A percentile compares a stretch with the other conserved stretches of the same genome.
These are phyloP conservation scores for Lasiodiplodia sp. DNA, from an alignment of 2,329 filamentous ascomycete species.

Conservation along the genomic window DNA sequence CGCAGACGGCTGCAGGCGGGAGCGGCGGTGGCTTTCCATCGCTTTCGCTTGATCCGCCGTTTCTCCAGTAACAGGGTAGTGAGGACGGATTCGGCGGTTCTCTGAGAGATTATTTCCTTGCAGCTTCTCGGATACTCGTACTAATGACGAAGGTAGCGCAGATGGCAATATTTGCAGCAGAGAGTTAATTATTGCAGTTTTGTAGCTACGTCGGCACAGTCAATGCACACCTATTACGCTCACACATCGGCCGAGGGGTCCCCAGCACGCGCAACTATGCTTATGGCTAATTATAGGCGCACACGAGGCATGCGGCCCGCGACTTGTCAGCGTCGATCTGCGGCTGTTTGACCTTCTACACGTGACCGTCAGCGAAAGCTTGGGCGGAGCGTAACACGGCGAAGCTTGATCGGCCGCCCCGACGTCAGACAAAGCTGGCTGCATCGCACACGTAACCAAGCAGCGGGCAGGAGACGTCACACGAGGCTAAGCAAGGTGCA, in stretches of 20 bases:
- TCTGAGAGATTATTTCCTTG: not conserved
- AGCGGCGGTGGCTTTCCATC: not conserved
- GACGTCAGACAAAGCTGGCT: conserved; percentile 10
- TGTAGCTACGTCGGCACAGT: conserved; percentile 11
- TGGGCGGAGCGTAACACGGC: not conserved
- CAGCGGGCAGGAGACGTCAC: not conserved
- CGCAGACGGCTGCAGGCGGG: not conserved
- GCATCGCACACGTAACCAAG: not conserved
- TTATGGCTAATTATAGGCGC: conserved; percentile 9
- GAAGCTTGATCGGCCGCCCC: conserved; percentile 2
- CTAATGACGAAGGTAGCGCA: not conserved
- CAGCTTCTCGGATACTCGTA: not conserved
- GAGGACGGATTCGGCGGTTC: not conserved
- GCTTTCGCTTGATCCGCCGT: conserved; percentile 6
- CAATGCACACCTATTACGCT: not conserved
- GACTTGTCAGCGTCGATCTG: not conserved
- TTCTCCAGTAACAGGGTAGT: not conserved
- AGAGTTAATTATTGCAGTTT: not conserved
- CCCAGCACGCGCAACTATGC: not conserved
- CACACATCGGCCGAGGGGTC: conserved; percentile 13
- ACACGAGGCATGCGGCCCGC: conserved; percentile 8
- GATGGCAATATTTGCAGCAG: not conserved
- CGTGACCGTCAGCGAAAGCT: conserved; percentile 13
- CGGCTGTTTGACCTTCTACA: conserved; percentile 1
- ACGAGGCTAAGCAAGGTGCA: not conserved